Evolutionary conservation across 805 yeast genomes (phyloP).

Genomic region (Monosporozyma solicola): DNA sequence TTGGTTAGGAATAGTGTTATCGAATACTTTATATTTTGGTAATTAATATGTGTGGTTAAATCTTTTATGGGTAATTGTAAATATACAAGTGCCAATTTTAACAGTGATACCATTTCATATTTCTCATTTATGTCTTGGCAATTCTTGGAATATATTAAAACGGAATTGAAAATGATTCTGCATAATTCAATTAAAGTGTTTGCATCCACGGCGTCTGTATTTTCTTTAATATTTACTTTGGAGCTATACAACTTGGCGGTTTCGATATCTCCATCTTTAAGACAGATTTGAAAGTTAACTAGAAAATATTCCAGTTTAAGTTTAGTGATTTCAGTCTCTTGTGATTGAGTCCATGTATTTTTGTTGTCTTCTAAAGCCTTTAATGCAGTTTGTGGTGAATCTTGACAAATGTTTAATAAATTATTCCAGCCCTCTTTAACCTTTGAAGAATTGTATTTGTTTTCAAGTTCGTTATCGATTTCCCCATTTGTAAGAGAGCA

Average conservation of each 20-base stretch:
- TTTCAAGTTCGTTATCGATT: not conserved
- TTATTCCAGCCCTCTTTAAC: slow-evolving; percentile 4
- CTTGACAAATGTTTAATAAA: slow-evolving; percentile 21
- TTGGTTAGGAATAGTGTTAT: slow-evolving; percentile 22
- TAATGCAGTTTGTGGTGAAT: slow-evolving; percentile 23
- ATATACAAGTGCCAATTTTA: slow-evolving; percentile 2
- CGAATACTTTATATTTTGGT: slow-evolving; percentile 15
- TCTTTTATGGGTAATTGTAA: slow-evolving; percentile 9
- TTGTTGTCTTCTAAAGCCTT: slow-evolving; percentile 15
- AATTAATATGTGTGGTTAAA: slow-evolving; percentile 12
- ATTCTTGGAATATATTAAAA: slow-evolving; percentile 15
- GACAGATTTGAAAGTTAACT: slow-evolving; percentile 26
- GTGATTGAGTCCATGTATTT: slow-evolving; percentile 1
- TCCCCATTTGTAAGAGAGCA: not conserved
- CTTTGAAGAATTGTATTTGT: not conserved
- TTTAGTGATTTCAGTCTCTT: slow-evolving; percentile 10
- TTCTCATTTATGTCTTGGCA: not conserved
- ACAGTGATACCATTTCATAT: not conserved
- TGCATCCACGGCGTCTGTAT: slow-evolving; percentile 9
- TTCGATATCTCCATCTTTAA: slow-evolving; percentile 27
- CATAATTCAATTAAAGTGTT: slow-evolving; percentile 23
- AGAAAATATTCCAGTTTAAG: slow-evolving; percentile 25
- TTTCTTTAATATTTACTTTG: slow-evolving; percentile 19
- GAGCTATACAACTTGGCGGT: slow-evolving; percentile 31
- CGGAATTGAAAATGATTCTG: slow-evolving; percentile 28